Base-by-base conservation (phyloP, 192 early-diverging fungal genomes). In the Podila epicladia region DNA sequence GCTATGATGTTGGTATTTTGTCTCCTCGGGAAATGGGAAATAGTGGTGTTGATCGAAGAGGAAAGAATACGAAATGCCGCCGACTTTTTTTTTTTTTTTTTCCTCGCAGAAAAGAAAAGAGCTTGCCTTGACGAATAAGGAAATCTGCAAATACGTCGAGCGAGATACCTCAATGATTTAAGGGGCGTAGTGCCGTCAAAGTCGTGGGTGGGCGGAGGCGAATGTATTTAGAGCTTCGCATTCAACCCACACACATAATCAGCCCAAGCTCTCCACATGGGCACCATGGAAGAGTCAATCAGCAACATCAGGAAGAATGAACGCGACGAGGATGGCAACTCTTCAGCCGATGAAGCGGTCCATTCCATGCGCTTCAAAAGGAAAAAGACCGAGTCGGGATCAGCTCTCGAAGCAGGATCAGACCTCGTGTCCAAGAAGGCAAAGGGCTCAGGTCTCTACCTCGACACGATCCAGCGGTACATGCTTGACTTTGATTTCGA, bases 401-500 rank as follows among this genome's bases (percentile, higher is more conserved):
- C 29, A 24, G 15, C 58, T 22, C 57, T 22, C 59, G 58, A 38
- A 35, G 1, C 17, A 26, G 32, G 12, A 33, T 13, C 57, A 11
- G 67, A 55, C 24, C 51, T 37, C 55, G 48, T 41, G 59, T 20
- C 9, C 58, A 58, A 69, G 70, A 80, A 51, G 57, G 59, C 28
- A 20, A 61, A 61, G 9, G 66, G 71, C 58, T 72, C 71, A 35
- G 77, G 77, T 51, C 77, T 80, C 5, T 80, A 80, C 61, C 77
- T 80, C 49, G 77, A 80, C 49, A 80, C 77, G 4, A 91, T 98
- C 62, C 91, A 96, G 69, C 87, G 97, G 12, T 84, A 90, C 65
- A 89, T 89, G 83, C 87, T 99, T 33, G 97, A 99, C 85, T 99
- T 99, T 90, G 97, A 99, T 76, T 99, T 99, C 84, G 97, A 99